phyloP scores from a whole-genome alignment of 768 basidiomycete genomes.

The Xerocomellus dryophilus region DNA sequence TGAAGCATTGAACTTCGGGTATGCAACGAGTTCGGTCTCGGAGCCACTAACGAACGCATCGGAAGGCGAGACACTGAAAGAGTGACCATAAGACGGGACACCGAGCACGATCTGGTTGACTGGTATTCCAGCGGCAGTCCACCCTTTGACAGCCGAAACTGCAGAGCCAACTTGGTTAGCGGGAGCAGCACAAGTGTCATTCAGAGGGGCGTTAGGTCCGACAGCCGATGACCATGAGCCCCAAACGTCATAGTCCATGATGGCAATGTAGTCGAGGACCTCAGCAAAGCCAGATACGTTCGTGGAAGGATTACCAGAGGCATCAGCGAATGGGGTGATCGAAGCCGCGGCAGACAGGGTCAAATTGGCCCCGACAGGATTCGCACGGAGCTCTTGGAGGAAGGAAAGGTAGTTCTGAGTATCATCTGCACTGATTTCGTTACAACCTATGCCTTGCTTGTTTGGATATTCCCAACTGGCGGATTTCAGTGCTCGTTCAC shows the following conservation, averaged over 20 bases:
- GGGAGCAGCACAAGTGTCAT: conserved; percentile 66
- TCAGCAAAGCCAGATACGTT: conserved; percentile 72
- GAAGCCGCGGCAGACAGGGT: conserved; percentile 70
- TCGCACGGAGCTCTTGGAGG: conserved; percentile 61
- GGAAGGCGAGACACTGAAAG: conserved; percentile 45
- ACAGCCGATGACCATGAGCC: conserved; percentile 50
- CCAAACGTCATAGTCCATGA: conserved; percentile 68
- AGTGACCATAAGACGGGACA: conserved; percentile 79
- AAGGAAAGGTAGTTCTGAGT: conserved; percentile 75
- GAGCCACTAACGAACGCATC: conserved; percentile 38
- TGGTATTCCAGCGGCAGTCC: conserved; percentile 78
- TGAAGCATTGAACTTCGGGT: conserved; percentile 47
- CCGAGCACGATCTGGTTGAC: conserved; percentile 68
- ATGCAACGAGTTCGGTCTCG: conserved; percentile 39
- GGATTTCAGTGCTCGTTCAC: conserved; percentile 11
- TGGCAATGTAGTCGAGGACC: conserved; percentile 61
- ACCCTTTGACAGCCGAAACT: conserved; percentile 62
- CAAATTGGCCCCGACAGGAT: conserved; percentile 49
- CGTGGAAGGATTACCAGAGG: conserved; percentile 54
- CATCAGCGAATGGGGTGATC: conserved; percentile 60
- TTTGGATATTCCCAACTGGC: conserved; percentile 86
- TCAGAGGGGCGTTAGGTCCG: conserved; percentile 80
- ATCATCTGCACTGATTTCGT: conserved; percentile 55
- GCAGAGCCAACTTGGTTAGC: conserved; percentile 70
- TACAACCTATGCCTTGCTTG: conserved; percentile 64